Evolutionary conservation across 163 green algal genomes (phyloP), one percentile per base, ranked within the genome.

Genomic region (Dunaliella salina): DNA sequence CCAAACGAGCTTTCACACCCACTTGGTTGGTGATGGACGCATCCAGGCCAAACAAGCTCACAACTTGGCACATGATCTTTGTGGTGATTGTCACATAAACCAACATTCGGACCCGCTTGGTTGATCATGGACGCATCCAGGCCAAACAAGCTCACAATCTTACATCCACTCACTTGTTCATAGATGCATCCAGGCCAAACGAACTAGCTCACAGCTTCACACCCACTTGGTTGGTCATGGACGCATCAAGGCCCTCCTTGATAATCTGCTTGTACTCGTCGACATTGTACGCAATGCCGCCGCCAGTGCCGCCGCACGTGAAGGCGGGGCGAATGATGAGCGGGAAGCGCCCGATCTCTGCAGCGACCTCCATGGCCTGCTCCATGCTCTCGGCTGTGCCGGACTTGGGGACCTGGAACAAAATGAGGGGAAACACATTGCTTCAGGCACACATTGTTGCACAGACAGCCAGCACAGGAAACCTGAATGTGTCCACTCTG

Each of bases 271-370:
- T 92, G 87, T 98, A 98, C 90, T 99, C 97, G 63, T 99, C 96
- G 88, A 95, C 91, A 92, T 99, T 99, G 94, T 99, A 99, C 32
- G 96, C 96, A 89, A 99, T 98, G 88, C 97, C 97, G 83, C 97
- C 97, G 50, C 97, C 96, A 0, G 95, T 97, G 78, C 97, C 97
- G 40, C 97, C 97, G 35, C 98, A 95, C 0, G 97, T 99, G 91
- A 99, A 99, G 25, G 97, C 96, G 5, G 97, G 97, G 67, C 97
- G 94, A 88, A 99, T 98, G 94, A 99, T 99, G 85, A 99, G 89
- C 30, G 97, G 97, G 90, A 96, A 98, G 83, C 88, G 87, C 72
- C 96, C 95, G 87, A 98, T 99, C 81, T 96, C 86, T 18, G 93
- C 89, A 0, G 91, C 91, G 80, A 96, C 92, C 5, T 86, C 88